These are phyloP conservation scores for Trichosporon sp. DNA, from an alignment of 1,284 basidiomycete genomes.

Conservation along the genomic window DNA sequence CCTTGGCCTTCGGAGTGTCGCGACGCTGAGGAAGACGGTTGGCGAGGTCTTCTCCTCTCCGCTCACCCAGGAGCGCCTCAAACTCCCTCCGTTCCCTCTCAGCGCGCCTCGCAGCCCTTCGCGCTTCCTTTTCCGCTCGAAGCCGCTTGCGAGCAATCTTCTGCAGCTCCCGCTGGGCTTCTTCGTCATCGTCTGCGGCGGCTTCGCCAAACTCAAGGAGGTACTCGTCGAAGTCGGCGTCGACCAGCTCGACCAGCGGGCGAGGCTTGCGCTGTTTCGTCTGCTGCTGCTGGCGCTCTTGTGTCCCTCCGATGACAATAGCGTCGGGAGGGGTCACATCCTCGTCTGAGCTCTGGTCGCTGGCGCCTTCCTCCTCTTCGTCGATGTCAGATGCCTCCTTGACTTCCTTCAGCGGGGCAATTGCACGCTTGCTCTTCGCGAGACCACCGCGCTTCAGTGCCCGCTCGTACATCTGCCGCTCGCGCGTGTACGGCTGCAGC, in stretches of 20 bases:
- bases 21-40: background rate
- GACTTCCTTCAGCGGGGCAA: slow-evolving; percentile 13
- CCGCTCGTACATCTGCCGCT: slow-evolving; percentile 42
- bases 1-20: background rate
- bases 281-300: slow-evolving; percentile 18
- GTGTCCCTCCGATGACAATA: slow-evolving; percentile 40
- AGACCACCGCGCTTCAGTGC: slow-evolving; percentile 39
- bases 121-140: slow-evolving; percentile 28
- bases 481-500: slow-evolving; percentile 48
- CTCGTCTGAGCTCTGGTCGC: slow-evolving; percentile 1
- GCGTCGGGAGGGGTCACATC: slow-evolving; percentile 23
- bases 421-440: slow-evolving; percentile 25
- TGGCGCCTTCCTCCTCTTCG: slow-evolving; percentile 9
- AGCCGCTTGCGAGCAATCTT: slow-evolving; percentile 33
- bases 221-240: slow-evolving; percentile 42
- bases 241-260: slow-evolving; percentile 21
- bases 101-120: slow-evolving; percentile 22
- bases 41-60: background rate
- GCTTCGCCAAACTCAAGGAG: slow-evolving; percentile 32
- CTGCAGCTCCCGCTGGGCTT: slow-evolving; percentile 23
- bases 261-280: slow-evolving; percentile 2
- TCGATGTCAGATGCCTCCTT: slow-evolving; percentile 19
- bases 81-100: slow-evolving; percentile 27
- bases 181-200: slow-evolving; percentile 31
- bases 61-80: slow-evolving; percentile 25